These are phyloP conservation scores for Volvariella volvacea DNA, from an alignment of 1,284 basidiomycete species.

Conservation along the genomic window DNA sequence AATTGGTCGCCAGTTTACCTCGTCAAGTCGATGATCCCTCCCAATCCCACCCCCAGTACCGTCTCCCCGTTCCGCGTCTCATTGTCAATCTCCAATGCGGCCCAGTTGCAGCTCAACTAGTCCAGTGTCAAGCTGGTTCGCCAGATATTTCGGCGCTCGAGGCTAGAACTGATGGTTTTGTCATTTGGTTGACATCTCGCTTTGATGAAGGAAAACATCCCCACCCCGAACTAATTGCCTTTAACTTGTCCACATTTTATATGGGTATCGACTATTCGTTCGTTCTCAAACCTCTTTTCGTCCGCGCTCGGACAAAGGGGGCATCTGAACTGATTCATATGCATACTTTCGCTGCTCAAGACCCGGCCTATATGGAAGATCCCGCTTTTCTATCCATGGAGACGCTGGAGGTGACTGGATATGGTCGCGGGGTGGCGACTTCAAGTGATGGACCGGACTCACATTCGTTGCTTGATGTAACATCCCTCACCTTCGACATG, in stretches of 20 bases:
- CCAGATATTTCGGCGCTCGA: constrained; percentile 44
- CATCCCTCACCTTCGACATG: constrained; percentile 45
- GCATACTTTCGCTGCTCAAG: constrained; percentile 8
- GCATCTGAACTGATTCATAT: constrained; percentile 12
- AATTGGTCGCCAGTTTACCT: constrained; percentile 26
- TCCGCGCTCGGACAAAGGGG: constrained; percentile 33
- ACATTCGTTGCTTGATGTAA: constrained; percentile 40
- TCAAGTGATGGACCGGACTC: constrained; percentile 37
- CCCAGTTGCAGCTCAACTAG: constrained; percentile 38
- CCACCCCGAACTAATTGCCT: not conserved
- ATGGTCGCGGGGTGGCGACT: constrained; percentile 39
- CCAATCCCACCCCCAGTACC: constrained; percentile 4
- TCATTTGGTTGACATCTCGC: constrained; percentile 13
- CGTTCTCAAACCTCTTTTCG: constrained; percentile 36
- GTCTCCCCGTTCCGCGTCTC: constrained; percentile 41
- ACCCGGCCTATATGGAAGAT: constrained; percentile 28
- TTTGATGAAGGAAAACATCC: not conserved
- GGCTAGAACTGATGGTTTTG: constrained; percentile 42
- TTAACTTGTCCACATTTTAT: too few species aligned
- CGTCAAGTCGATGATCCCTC: constrained; percentile 11
- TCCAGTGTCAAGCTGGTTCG: constrained; percentile 31
- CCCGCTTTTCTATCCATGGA: constrained; percentile 54
- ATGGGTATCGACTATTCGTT: constrained; percentile 13
- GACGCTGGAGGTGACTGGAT: constrained; percentile 39
- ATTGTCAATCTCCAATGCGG: constrained; percentile 41